These are phyloP conservation scores for Vigna unguiculata DNA, from an alignment of 306 rosid species.

Conservation along the genomic window DNA sequence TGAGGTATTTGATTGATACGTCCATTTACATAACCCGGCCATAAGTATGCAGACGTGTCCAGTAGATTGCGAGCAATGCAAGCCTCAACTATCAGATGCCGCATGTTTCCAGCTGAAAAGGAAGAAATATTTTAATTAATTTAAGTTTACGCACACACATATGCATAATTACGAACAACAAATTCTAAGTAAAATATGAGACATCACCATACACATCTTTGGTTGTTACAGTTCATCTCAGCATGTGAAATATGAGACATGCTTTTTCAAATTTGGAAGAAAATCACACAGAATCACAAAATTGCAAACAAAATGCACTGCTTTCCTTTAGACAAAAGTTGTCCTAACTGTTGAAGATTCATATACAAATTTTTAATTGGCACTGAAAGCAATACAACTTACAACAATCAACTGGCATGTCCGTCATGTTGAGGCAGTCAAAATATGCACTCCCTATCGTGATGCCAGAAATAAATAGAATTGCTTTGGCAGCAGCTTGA, in stretches of 20 bases:
- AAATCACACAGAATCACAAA: slow-evolving; percentile 17
- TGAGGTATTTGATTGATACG: slow-evolving; percentile 78
- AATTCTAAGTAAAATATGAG: neutral
- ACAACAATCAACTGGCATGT: slow-evolving; percentile 81
- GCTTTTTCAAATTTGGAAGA: slow-evolving; percentile 8
- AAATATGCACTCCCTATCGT: slow-evolving; percentile 72
- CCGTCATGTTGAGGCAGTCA: slow-evolving; percentile 74
- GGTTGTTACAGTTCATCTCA: slow-evolving; percentile 7
- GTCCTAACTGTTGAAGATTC: slow-evolving; percentile 12
- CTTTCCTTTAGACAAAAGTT: neutral
- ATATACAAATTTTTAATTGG: slow-evolving; percentile 22
- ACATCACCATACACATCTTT: neutral
- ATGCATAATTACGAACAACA: slow-evolving; percentile 25
- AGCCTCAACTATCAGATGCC: slow-evolving; percentile 96
- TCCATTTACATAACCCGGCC: slow-evolving; percentile 94
- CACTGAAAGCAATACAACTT: slow-evolving; percentile 51
- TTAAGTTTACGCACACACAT: neutral
- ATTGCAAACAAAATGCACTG: slow-evolving; percentile 26
- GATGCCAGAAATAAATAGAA: slow-evolving; percentile 82
- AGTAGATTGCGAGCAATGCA: slow-evolving; percentile 87
- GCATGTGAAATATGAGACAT: slow-evolving; percentile 9
- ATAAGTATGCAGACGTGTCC: slow-evolving; percentile 83
- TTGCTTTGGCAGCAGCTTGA: slow-evolving; percentile 95
- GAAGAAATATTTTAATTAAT: slow-evolving; percentile 23
- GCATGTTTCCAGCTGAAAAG: slow-evolving; percentile 94